Base-by-base conservation (phyloP, 768 basidiomycete genomes). In the Lactifluus subvellereus region DNA sequence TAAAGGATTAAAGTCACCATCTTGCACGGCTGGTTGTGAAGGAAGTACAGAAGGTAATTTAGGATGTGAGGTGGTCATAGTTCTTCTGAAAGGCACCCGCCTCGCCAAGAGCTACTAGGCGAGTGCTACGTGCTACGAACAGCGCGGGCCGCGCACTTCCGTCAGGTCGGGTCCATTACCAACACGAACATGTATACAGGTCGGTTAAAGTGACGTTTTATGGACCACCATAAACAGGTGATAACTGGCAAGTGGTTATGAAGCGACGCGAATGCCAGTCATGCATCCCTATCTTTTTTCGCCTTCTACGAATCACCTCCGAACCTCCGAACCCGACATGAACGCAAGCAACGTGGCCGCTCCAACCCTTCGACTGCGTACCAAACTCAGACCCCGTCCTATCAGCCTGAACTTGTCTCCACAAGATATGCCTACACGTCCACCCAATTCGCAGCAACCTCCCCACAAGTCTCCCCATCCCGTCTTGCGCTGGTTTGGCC, bases 401-500 rank as follows among this genome's bases (percentile, higher is more conserved):
- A 8, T 32, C 13, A 32, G 2, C 20, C 47, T 54, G 14, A 45
- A 30, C 45, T 22, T 58, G 6, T 57, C 56, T 43, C 53, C 40
- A 14, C 43, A 53, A 30, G 35, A 45, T 32, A 68, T 60, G 65
- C 65, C 67, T 8, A 13, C 60, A n/a, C 52, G 47, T 6, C 65
- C 65, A 8, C 60, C 59, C 9, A 54, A 27, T 18, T 62, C 61
- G 9, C 60, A 52, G 14, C 61, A 57, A 9, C 47, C 63, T 27
- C 70, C 53, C 27, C 54, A 60, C 5, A 63, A 62, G 40, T 45
- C 67, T 20, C 58, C 67, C 6, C 52, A 66, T 37, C 75, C 74
- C 10, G 72, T 82, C 58, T 72, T 83, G 27, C 78, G 79, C 59
- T 84, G 83, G 81, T 72, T 79, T 61, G 68, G 71, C 30, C 73